Conservation (phyloP, 768 basidiomycete genomes). For the Dioszegia hungarica region DNA sequence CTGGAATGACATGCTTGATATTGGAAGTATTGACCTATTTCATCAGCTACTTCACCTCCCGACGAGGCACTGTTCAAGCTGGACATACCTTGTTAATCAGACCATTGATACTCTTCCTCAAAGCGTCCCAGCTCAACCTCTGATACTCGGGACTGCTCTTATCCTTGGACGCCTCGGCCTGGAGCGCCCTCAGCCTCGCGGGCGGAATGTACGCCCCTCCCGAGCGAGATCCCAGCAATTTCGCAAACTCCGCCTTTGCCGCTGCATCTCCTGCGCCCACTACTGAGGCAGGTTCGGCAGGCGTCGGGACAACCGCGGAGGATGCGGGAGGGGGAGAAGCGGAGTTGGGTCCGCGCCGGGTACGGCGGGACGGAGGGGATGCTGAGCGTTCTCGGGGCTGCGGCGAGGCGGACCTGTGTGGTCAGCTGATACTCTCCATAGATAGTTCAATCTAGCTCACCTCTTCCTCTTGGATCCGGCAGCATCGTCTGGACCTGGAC, state of each 20-base stretch:
- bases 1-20: slow-evolving; percentile 88
- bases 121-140: slow-evolving; percentile 92
- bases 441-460: not conserved
- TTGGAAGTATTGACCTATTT: slow-evolving; percentile 77
- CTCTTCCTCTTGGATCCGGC: slow-evolving; percentile 6
- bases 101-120: slow-evolving; percentile 97
- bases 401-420: slow-evolving; percentile 41
- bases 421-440: slow-evolving; percentile 6
- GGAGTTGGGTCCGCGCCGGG: slow-evolving; percentile 25
- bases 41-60: not conserved
- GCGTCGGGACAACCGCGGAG: slow-evolving; percentile 63
- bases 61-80: not conserved
- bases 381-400: slow-evolving; percentile 40
- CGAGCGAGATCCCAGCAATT: slow-evolving; percentile 69
- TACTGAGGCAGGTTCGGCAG: slow-evolving; percentile 50
- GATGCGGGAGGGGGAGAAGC: slow-evolving; percentile 55
- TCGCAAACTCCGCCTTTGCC: slow-evolving; percentile 81
- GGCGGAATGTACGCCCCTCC: slow-evolving; percentile 98
- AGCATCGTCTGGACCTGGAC: not conserved
- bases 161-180: slow-evolving; percentile 73
- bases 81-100: slow-evolving; percentile 77
- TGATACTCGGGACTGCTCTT: slow-evolving; percentile 86
- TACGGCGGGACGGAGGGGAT: slow-evolving; percentile 46
- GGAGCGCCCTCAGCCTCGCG: slow-evolving; percentile 82
- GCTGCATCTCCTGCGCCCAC: slow-evolving; percentile 51